These are phyloP conservation scores for Chaetomiaceae sp. DNA, from an alignment of 2,329 filamentous ascomycete genomes.

Conservation along the genomic window DNA sequence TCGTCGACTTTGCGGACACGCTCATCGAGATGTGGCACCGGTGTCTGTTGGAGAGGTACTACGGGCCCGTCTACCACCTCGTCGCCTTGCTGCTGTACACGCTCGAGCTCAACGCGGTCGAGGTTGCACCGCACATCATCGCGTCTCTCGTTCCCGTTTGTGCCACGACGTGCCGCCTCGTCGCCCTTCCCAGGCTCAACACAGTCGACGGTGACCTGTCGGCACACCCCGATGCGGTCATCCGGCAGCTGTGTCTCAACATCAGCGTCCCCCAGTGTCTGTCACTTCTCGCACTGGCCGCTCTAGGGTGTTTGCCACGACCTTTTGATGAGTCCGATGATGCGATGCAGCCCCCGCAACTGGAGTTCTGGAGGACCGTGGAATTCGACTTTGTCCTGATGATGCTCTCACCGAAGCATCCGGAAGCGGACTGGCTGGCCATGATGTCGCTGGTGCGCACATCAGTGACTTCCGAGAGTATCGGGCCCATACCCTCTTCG, in stretches of 20 bases:
- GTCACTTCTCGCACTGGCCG: conserved; percentile 60
- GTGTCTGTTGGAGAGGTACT: conserved; percentile 61
- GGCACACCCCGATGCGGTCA: conserved; percentile 37
- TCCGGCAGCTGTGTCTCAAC: conserved; percentile 45
- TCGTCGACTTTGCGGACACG: conserved; percentile 60
- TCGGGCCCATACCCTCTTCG: conserved; percentile 58
- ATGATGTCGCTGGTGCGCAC: conserved; percentile 64
- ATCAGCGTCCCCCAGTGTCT: conserved; percentile 62
- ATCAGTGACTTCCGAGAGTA: conserved; percentile 57
- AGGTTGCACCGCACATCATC: conserved; percentile 56
- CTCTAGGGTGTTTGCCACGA: conserved; percentile 53
- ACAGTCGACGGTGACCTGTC: conserved; percentile 46
- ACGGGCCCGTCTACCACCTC: conserved; percentile 61
- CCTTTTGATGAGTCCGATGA: conserved; percentile 26
- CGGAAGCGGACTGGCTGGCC: conserved; percentile 55
- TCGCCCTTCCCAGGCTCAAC: conserved; percentile 54
- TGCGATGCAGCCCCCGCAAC: conserved; percentile 29
- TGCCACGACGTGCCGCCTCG: conserved; percentile 56
- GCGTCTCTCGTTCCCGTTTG: conserved; percentile 51
- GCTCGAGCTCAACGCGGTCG: conserved; percentile 56
- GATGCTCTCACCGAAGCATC: conserved; percentile 64
- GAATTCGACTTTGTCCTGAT: conserved; percentile 63
- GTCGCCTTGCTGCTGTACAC: conserved; percentile 61
- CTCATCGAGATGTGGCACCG: conserved; percentile 64
- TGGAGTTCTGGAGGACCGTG: conserved; percentile 63